Base-by-base conservation (phyloP, 352 stramenopile genomes). In the Phytophthora pluvialis region DNA sequence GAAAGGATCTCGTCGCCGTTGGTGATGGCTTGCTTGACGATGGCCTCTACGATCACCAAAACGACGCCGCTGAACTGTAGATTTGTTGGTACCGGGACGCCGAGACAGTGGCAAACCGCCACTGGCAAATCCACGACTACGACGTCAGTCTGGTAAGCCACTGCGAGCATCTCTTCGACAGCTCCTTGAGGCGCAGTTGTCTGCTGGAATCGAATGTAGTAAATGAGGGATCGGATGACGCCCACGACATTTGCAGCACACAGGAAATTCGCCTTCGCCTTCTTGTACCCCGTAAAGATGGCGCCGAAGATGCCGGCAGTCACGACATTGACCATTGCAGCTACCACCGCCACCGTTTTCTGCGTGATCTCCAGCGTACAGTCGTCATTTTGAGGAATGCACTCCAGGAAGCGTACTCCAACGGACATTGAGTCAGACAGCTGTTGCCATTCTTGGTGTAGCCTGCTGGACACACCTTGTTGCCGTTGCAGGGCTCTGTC, bases 361-460 rank as follows among this genome's bases (percentile, higher is more conserved):
- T 52, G 42, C 8, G 74, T 18, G 4, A 80, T 67, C 38, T 78
- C 72, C 9, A 67, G 49, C 3, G 67, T 70, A 49, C 75, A 89
- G 55, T 87, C 77, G 21, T 76, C 66, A 58, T 86, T 89, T 57
- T 86, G 75, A n/a, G 73, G 80, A 40, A 89, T 71, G 35, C 78
- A 90, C 42, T 88, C 77, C 60, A 83, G 53, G n/a, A 60, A 77
- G 38, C 81, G 44, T 86, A 89, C 13, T 77, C 62, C 13, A 89
- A 29, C 5, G 80, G 80, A 56, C 79, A 86, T 49, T 79, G 50
- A n/a, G 66, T 55, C 7, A 66, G 7, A 35, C 66, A 70, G 2
- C 13, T 33, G 3, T 29, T 42, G 5, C 56, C 26, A 3, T 56
- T 36, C 7, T 53, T 52, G 16, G 18, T 49, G 45, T 64, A 74